Evolutionary conservation across 169 alveolate species (phyloP).

Genomic region (Babesia sp.): DNA sequence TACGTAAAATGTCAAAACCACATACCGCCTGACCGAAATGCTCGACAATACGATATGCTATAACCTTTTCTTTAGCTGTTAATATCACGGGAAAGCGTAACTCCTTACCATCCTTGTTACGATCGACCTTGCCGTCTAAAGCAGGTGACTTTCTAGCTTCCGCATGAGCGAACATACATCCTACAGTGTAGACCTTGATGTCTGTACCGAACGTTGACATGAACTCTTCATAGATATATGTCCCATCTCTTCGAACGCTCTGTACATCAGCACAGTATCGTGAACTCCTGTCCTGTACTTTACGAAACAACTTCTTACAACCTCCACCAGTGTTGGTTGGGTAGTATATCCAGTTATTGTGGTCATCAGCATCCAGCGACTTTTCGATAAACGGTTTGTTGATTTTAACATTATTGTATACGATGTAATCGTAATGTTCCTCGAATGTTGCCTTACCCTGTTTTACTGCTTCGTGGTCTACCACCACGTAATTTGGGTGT

Average conservation of each 20-base stretch:
- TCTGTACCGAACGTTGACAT: constrained; percentile 96
- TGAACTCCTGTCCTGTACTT: constrained; percentile 86
- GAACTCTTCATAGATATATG: constrained; percentile 91
- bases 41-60: constrained; percentile 90
- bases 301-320: constrained; percentile 84
- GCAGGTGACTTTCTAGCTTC: constrained; percentile 97
- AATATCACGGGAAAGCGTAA: constrained; percentile 94
- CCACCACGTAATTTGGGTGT: constrained; percentile 84
- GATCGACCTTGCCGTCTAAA: constrained; percentile 87
- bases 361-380: constrained; percentile 96
- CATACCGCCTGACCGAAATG: constrained; percentile 92
- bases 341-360: constrained; percentile 94
- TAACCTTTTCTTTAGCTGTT: constrained; percentile 90
- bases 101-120: constrained; percentile 93
- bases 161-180: constrained; percentile 96
- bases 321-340: constrained; percentile 94
- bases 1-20: constrained; percentile 91
- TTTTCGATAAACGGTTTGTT: constrained; percentile 96
- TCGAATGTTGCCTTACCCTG: constrained; percentile 79
- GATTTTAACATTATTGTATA: constrained; percentile 86
- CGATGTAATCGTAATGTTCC: constrained; percentile 90
- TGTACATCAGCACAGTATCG: constrained; percentile 80
- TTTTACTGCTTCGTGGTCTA: constrained; percentile 82
- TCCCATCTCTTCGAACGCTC: constrained; percentile 88
- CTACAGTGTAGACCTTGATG: constrained; percentile 96